Conservation (phyloP, 31 red algal genomes). For the Bonnemaisonia californica region DNA sequence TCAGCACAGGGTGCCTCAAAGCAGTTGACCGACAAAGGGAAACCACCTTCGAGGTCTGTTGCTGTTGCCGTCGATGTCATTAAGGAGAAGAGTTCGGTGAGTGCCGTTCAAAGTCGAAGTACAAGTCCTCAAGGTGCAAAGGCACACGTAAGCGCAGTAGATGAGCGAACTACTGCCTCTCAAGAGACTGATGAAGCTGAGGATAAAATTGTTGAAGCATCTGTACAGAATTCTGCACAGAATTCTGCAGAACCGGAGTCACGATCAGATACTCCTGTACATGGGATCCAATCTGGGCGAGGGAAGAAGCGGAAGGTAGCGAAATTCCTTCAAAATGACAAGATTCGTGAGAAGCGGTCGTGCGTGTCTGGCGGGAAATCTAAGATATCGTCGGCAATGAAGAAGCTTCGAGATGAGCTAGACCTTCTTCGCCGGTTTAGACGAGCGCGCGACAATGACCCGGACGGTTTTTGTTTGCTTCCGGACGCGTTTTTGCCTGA, state of each 20-base stretch:
- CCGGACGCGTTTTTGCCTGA: constrained; percentile 41
- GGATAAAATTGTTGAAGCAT: neutral
- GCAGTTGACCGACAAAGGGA: too few species aligned
- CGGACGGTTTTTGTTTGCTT: constrained; percentile 24
- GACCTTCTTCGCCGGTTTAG: constrained; percentile 20
- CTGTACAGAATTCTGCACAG: neutral
- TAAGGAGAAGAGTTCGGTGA: too few species aligned
- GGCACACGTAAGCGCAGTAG: too few species aligned
- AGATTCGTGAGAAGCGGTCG: constrained; percentile 1
- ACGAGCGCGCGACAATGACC: constrained; percentile 14
- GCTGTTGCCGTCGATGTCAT: too few species aligned
- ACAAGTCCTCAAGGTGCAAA: too few species aligned
- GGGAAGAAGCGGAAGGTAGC: constrained; percentile 26
- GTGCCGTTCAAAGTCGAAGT: neutral
- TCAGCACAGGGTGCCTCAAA: too few species aligned
- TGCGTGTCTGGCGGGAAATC: neutral
- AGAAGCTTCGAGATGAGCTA: constrained; percentile 22
- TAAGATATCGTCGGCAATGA: neutral
- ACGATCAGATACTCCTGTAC: neutral
- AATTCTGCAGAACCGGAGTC: neutral
- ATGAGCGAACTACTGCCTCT: too few species aligned
- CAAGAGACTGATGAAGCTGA: too few species aligned
- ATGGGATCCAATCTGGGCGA: neutral
- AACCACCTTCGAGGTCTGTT: too few species aligned
- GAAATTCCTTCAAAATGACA: neutral